phyloP scores from a whole-genome alignment of 208 protist genomes.

The Blastocrithidia nonstop region DNA sequence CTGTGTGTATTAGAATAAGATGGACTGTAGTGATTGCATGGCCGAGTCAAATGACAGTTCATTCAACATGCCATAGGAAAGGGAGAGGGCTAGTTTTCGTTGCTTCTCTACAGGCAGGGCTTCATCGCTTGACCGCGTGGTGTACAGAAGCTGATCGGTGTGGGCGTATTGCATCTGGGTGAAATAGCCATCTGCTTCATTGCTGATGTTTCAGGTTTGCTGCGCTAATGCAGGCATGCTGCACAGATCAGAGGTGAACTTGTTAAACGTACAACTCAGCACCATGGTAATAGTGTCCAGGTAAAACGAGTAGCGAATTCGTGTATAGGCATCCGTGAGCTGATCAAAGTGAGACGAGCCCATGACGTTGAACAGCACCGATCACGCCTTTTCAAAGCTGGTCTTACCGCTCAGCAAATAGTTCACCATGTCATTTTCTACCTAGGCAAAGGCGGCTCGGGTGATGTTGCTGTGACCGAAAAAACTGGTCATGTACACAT shows the following conservation, averaged over 20 bases:
- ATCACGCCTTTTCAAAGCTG: background rate
- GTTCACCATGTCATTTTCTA: background rate
- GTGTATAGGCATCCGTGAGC: background rate
- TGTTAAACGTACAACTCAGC: constrained; percentile 7
- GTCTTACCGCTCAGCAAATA: background rate
- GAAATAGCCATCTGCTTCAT: background rate
- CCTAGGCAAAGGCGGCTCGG: background rate
- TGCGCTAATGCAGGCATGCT: background rate
- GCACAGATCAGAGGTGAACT: constrained; percentile 1
- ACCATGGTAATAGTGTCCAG: constrained; percentile 4
- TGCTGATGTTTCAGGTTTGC: background rate
- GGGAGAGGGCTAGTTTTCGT: background rate
- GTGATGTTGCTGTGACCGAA: background rate
- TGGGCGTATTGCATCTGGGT: background rate
- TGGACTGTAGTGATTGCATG: background rate
- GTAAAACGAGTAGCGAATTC: constrained; percentile 5
- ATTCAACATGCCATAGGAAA: background rate
- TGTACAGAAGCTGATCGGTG: background rate
- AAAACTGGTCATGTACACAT: background rate
- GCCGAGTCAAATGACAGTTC: background rate
- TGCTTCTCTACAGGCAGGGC: background rate
- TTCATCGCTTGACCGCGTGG: background rate
- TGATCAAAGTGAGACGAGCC: background rate
- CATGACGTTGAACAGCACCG: background rate
- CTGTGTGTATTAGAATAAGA: background rate